A percentile compares a stretch with the other conserved stretches of the same genome.
Conservation (phyloP, 345 rosid species). For the Pelargonium nanum region DNA sequence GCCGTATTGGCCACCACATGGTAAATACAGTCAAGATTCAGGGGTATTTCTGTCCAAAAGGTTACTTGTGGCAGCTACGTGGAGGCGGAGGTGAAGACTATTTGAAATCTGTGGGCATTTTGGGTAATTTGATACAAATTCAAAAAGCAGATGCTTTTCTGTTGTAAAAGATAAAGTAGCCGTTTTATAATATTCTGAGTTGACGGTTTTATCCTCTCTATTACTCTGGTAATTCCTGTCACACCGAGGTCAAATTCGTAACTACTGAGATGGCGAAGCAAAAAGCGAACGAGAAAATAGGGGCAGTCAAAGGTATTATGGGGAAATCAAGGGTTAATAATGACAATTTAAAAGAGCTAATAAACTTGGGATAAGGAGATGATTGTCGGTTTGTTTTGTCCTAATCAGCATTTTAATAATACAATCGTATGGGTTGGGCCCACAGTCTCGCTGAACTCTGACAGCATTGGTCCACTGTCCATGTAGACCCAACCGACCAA, state of each 20-base stretch:
- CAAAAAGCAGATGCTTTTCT: background rate
- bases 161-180: constrained; percentile 2
- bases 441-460: background rate
- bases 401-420: background rate
- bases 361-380: background rate
- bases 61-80: background rate
- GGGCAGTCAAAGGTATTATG: background rate
- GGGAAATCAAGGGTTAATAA: background rate
- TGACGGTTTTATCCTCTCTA: background rate
- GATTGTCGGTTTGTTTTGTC: constrained; percentile 8
- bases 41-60: background rate
- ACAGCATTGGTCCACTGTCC: background rate
- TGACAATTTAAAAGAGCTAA: background rate
- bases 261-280: background rate
- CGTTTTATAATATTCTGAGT: background rate
- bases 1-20: background rate
- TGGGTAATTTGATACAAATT: background rate
- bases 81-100: background rate
- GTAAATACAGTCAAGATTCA: background rate
- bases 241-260: background rate
- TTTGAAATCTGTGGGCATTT: background rate
- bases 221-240: background rate
- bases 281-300: background rate
- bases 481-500: background rate
- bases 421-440: background rate